A percentile compares a stretch with the other conserved stretches of the same genome.
These are phyloP conservation scores for Pseudogymnoascus destructans DNA, from an alignment of 2,329 filamentous ascomycete species.

Conservation along the genomic window DNA sequence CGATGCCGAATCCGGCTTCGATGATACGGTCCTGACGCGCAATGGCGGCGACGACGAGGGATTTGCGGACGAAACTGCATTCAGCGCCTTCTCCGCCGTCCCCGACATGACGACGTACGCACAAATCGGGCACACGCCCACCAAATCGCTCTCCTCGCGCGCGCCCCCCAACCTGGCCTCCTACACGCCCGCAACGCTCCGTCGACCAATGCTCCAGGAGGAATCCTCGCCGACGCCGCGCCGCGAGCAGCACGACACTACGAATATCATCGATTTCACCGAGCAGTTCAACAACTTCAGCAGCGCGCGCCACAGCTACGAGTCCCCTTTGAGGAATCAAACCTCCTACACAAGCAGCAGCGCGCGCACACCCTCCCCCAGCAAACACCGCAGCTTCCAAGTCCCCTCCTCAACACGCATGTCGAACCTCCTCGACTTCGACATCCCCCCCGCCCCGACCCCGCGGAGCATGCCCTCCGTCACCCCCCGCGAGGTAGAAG, in stretches of 20 bases:
- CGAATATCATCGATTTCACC: conserved; percentile 80
- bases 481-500: conserved; percentile 83
- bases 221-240: conserved; percentile 23
- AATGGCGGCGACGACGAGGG: conserved; percentile 25
- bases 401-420: conserved; percentile 29
- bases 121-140: conserved; percentile 53
- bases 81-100: conserved; percentile 81
- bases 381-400: conserved; percentile 18
- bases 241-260: conserved; percentile 39
- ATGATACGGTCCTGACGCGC: conserved; percentile 22
- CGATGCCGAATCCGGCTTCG: conserved; percentile 20
- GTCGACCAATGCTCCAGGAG: neutral
- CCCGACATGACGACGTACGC: conserved; percentile 79
- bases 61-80: conserved; percentile 27
- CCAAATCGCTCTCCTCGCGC: conserved; percentile 33
- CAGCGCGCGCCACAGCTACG: conserved; percentile 15
- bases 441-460: conserved; percentile 86
- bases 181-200: neutral
- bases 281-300: conserved; percentile 53
- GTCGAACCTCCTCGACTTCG: conserved; percentile 71
- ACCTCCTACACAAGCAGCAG: conserved; percentile 13
- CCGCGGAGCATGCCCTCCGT: conserved; percentile 83
- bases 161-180: neutral
- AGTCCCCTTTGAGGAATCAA: conserved; percentile 10
- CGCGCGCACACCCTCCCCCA: conserved; percentile 8